A percentile compares a stretch with the other conserved stretches of the same genome.
Evolutionary conservation across 1,139 yeast genomes (phyloP).

Genomic region (Citeromyces siamensis): DNA sequence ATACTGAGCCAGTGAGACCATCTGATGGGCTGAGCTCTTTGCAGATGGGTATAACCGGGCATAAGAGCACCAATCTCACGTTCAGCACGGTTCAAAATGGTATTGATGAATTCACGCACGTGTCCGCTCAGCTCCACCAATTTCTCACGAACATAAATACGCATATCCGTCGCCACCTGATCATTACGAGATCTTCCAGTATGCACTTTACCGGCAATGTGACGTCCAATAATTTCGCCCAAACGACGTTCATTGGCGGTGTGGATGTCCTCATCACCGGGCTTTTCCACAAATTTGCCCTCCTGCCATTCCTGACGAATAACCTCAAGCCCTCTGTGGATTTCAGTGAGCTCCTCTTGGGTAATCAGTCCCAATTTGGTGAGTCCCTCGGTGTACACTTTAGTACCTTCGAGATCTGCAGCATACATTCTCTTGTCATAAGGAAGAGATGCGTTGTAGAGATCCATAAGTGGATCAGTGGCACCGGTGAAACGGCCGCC

Average conservation of each 20-base stretch:
- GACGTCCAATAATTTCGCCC: slow-evolving; percentile 90
- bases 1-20: slow-evolving; percentile 97
- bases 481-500: slow-evolving; percentile 99
- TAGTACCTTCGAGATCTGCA: slow-evolving; percentile 90
- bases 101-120: slow-evolving; percentile 49
- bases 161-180: slow-evolving; percentile 97
- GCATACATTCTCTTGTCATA: slow-evolving; percentile 91
- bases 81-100: slow-evolving; percentile 65
- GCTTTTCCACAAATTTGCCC: slow-evolving; percentile 66
- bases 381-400: slow-evolving; percentile 83
- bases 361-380: slow-evolving; percentile 66
- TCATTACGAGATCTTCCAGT: slow-evolving; percentile 98
- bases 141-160: slow-evolving; percentile 80
- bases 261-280: slow-evolving; percentile 96
- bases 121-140: slow-evolving; percentile 46
- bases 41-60: slow-evolving; percentile 99
- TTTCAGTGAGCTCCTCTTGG: slow-evolving; percentile 56
- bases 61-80: slow-evolving; percentile 80
- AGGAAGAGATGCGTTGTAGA: slow-evolving; percentile 92
- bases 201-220: slow-evolving; percentile 94
- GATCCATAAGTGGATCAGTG: slow-evolving; percentile 93
- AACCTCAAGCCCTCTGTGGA: slow-evolving; percentile 66
- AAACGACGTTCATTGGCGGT: slow-evolving; percentile 97
- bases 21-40: slow-evolving; percentile 97
- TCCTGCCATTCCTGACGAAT: slow-evolving; percentile 74